Evolutionary conservation across 768 basidiomycete genomes (phyloP).

Genomic region (Russula sp.): DNA sequence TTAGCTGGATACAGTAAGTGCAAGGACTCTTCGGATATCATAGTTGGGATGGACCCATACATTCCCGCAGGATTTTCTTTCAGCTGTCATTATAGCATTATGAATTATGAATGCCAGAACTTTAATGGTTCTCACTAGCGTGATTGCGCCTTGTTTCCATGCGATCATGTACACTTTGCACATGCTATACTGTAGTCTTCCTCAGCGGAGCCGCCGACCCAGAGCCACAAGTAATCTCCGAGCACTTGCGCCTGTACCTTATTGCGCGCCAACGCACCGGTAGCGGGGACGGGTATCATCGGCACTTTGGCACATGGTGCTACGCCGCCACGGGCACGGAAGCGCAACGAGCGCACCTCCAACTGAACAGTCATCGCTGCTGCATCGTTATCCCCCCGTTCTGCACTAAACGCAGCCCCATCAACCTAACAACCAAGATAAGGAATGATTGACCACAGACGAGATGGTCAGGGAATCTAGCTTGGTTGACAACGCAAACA

Average conservation of each 20-base stretch:
- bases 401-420: background rate
- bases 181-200: background rate
- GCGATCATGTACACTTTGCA: background rate
- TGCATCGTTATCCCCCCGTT: background rate
- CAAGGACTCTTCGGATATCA: constrained; percentile 10
- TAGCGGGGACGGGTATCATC: background rate
- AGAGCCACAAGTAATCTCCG: background rate
- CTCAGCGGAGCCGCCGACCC: background rate
- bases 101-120: background rate
- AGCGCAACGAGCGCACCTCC: background rate
- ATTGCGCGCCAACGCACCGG: background rate
- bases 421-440: background rate
- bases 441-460: background rate
- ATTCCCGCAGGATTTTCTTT: background rate
- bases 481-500: background rate
- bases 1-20: background rate
- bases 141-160: constrained; percentile 10
- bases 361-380: background rate
- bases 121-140: background rate
- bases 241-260: background rate
- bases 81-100: background rate
- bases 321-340: background rate
- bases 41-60: background rate
- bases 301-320: background rate
- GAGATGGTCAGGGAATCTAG: constrained; percentile 2